Percentiles rank a stretch among this genome's conserved stretches.
Evolutionary conservation across 345 rosid genomes (phyloP).

Genomic region (Corchorus olitorius): DNA sequence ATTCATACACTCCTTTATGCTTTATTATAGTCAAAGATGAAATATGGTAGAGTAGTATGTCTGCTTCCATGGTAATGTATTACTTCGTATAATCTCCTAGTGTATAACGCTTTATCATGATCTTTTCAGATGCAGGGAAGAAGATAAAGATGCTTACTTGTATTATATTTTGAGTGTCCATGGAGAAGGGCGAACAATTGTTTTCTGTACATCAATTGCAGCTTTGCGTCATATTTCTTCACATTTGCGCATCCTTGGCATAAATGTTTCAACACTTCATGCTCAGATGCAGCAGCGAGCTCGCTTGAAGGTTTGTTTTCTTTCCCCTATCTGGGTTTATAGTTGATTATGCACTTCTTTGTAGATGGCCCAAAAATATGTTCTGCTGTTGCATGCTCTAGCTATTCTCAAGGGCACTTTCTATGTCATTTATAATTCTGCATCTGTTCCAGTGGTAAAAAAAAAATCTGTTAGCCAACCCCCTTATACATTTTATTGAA

Average conservation of each 20-base stretch:
- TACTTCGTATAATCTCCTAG: not conserved
- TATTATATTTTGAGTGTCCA: conserved; percentile 87
- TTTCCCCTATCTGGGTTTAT: not conserved
- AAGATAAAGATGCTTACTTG: conserved; percentile 85
- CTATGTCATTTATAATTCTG: not conserved
- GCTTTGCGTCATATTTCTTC: conserved; percentile 89
- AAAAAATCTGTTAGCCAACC: not conserved
- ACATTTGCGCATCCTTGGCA: conserved; percentile 71
- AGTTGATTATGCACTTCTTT: not conserved
- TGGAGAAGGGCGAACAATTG: conserved; percentile 92
- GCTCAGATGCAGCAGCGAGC: conserved; percentile 98
- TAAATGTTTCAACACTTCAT: conserved; percentile 69
- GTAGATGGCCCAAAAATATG: not conserved
- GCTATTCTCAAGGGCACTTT: not conserved
- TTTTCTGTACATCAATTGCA: conserved; percentile 94
- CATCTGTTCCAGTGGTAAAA: not conserved
- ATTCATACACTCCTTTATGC: not conserved
- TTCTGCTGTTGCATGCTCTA: not conserved
- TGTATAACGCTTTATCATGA: conserved; percentile 21
- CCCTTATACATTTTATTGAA: not conserved
- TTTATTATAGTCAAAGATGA: not conserved
- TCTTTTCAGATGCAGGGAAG: conserved; percentile 77
- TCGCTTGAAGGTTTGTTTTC: conserved; percentile 75
- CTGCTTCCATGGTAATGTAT: conserved; percentile 12
- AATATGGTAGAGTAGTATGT: conserved; percentile 1